Evolutionary conservation across 2,329 filamentous ascomycete genomes (phyloP).

Genomic region (Kalmusia sp.): DNA sequence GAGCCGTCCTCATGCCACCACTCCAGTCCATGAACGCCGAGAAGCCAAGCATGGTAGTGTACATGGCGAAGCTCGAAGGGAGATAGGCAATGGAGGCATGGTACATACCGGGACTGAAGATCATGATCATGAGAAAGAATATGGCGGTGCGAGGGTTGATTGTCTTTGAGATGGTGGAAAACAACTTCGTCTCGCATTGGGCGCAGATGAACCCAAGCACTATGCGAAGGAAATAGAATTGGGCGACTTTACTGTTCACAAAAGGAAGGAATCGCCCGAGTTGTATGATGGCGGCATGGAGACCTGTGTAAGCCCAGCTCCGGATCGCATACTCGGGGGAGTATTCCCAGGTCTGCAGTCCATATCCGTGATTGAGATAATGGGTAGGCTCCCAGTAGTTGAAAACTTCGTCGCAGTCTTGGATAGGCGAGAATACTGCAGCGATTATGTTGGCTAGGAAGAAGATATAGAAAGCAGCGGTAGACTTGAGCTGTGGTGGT

Average conservation of each 20-base stretch:
- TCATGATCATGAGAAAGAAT: conserved; percentile 78
- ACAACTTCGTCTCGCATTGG: conserved; percentile 81
- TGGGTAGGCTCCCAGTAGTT: conserved; percentile 99
- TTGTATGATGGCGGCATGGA: conserved; percentile 78
- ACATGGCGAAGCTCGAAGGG: conserved; percentile 97
- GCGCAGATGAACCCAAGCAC: conserved; percentile 79
- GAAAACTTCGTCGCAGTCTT: conserved; percentile 98
- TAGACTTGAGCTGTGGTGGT: conserved; percentile 65
- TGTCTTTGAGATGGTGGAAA: conserved; percentile 75
- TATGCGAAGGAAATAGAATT: conserved; percentile 89
- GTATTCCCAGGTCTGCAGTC: conserved; percentile 98
- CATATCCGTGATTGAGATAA: conserved; percentile 90
- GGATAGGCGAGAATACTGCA: conserved; percentile 85
- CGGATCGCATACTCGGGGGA: conserved; percentile 93
- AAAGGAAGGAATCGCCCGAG: conserved; percentile 64
- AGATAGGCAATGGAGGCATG: conserved; percentile 87
- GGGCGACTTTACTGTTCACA: conserved; percentile 55
- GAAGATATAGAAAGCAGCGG: conserved; percentile 82
- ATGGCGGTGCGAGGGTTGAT: conserved; percentile 85
- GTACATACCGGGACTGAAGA: conserved; percentile 90
- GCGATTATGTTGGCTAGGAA: conserved; percentile 76
- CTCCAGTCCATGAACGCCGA: conserved; percentile 91
- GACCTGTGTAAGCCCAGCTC: conserved; percentile 87
- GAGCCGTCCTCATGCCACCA: conserved; percentile 77
- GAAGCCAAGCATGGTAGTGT: conserved; percentile 83